Base-by-base conservation (phyloP, 2,329 filamentous ascomycete genomes). In the Mollisia scopiformis region DNA sequence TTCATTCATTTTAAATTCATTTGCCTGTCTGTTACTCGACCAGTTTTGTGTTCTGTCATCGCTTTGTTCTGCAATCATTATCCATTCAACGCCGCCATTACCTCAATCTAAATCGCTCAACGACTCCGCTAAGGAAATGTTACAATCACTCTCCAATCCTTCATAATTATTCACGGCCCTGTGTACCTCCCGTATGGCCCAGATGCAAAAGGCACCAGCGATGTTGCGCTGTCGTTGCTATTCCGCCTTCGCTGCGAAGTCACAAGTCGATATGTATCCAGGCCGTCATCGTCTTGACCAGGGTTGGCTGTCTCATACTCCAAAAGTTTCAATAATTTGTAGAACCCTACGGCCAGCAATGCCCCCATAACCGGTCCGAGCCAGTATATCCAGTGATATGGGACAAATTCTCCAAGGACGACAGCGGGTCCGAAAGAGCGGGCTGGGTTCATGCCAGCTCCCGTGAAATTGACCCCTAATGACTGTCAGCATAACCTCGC, bases 241-340 rank as follows among this genome's bases (percentile, higher is more conserved):
- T 25, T 30, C 6, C 27, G 47, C 23, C 27, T 25, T 10, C 19
- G 47, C 19, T 16, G 31, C 11, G 14, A 28, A 21, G 27, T 19
- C 27, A 51, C 47, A 2, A 51, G 13, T 30, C 47, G 47, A 19
- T 51, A 51, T 4, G 23, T 28, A 28, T 49, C 47, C 25, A 51
- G 35, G 6, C 54, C 58, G 27, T 62, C 62, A 28, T 46, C 50
- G 57, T 84, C 82, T 66, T 83, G 82, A 5, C 78, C 80, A 0
- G 80, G 78, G 69, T 84, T 84, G 61, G 78, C 77, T 16, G 75
- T 79, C 64, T 79, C 72, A 69, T 83, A 85, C 57, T 83, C 76
- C n/a, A 84, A 73, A 39, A 74, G 67, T 71, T 82, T 82, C 59
- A 85, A 71, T 3, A 80, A 58, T 58, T 74, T 76, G 71, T 84